Conservation (phyloP, 352 stramenopile species). For the Phytophthora vignae region DNA sequence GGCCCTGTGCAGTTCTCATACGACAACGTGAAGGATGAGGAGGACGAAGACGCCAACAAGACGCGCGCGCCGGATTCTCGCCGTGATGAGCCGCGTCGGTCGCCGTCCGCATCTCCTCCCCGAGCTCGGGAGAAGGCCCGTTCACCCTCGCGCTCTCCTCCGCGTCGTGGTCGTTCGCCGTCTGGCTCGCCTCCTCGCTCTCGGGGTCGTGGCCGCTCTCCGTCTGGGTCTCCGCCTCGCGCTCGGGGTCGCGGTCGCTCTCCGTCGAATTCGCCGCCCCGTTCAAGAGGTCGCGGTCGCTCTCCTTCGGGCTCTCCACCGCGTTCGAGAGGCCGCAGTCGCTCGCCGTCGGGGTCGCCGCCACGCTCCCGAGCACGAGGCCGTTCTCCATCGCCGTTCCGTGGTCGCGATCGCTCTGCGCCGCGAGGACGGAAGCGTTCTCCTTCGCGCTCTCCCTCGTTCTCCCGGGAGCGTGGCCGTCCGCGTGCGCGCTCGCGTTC, state of each 20-base stretch:
- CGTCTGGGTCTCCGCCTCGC: constrained; percentile 30
- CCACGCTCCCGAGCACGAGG: constrained; percentile 33
- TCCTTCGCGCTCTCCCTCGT: constrained; percentile 30
- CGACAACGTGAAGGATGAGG: constrained; percentile 55
- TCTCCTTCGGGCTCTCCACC: constrained; percentile 24
- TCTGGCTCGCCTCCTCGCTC: constrained; percentile 25
- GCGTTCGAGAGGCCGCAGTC: constrained; percentile 31
- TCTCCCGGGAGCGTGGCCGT: constrained; percentile 27
- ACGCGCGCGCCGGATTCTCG: constrained; percentile 14
- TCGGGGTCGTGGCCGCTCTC: constrained; percentile 32
- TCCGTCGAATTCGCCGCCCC: constrained; percentile 35
- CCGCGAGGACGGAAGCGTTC: constrained; percentile 34
- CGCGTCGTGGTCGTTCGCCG: constrained; percentile 14
- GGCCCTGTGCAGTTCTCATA: constrained; percentile 91
- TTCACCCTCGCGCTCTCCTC: constrained; percentile 14
- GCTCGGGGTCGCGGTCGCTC: constrained; percentile 23
- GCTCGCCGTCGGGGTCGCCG: constrained; percentile 40
- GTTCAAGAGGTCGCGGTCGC: constrained; percentile 27
- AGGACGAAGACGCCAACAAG: constrained; percentile 39
- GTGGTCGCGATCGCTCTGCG: constrained; percentile 31
- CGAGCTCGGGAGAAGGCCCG: constrained; percentile 12
- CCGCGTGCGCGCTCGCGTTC: constrained; percentile 40
- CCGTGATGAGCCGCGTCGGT: constrained; percentile 19
- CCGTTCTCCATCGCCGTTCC: constrained; percentile 29
- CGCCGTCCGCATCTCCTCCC: constrained; percentile 15